Conservation (phyloP, 2,329 filamentous ascomycete genomes). For the Aschersonia sp. region DNA sequence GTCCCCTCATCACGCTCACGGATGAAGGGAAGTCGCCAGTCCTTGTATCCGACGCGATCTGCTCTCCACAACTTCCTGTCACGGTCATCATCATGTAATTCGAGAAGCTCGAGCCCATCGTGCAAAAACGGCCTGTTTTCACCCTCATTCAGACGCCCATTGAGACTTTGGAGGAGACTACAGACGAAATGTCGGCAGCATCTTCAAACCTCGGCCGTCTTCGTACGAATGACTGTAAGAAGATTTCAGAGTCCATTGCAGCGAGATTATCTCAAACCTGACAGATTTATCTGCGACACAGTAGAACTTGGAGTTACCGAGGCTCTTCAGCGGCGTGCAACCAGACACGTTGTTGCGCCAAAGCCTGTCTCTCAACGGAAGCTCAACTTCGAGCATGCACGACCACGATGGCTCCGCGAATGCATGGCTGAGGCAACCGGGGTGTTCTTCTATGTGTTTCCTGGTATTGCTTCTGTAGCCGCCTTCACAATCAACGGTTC, state of each 20-base stretch:
- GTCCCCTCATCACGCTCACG: too few species aligned
- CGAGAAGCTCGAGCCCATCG: too few species aligned
- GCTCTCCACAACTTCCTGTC: too few species aligned
- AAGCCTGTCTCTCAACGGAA: conserved; percentile 37
- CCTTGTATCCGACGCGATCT: too few species aligned
- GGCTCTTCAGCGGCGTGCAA: conserved; percentile 32
- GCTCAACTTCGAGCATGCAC: conserved; percentile 36
- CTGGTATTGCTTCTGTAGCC: conserved; percentile 37
- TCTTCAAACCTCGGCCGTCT: background rate
- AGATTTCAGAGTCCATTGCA: background rate
- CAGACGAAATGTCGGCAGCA: background rate
- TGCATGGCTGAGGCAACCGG: conserved; percentile 41
- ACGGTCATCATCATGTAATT: too few species aligned
- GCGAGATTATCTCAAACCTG: background rate
- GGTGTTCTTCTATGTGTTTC: conserved; percentile 40
- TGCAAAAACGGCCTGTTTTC: too few species aligned
- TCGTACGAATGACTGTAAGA: background rate
- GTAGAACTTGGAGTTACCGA: conserved; percentile 39
- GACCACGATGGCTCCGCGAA: conserved; percentile 38
- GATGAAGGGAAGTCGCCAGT: too few species aligned
- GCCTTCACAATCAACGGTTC: conserved; percentile 32
- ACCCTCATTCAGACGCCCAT: too few species aligned
- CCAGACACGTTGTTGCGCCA: conserved; percentile 31
- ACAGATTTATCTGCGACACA: background rate
- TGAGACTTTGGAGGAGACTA: background rate